These are phyloP conservation scores for Emergomyces orientalis DNA, from an alignment of 2,329 filamentous ascomycete genomes.

Conservation along the genomic window DNA sequence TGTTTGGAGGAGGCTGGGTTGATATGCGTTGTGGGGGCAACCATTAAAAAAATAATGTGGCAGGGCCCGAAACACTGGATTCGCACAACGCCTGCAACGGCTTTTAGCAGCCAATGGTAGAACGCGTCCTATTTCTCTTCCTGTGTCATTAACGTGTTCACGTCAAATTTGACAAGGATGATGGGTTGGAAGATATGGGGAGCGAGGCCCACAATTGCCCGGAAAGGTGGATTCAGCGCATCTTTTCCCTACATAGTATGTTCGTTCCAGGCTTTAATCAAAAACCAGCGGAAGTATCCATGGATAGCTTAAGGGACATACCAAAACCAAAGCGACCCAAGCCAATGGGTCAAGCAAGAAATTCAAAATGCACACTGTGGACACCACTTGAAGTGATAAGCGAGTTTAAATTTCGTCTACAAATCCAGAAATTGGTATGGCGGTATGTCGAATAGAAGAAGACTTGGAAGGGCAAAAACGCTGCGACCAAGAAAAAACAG, in stretches of 20 bases:
- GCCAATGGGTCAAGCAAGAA: too few species aligned
- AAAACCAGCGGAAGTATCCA: not conserved
- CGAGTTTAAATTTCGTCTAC: not conserved
- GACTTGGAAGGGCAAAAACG: not conserved
- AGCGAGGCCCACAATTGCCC: too few species aligned
- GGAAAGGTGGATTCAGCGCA: not conserved
- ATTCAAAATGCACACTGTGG: too few species aligned
- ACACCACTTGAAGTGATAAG: too few species aligned
- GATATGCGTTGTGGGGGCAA: conserved; percentile 8
- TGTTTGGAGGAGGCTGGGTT: conserved; percentile 6
- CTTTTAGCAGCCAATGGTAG: not conserved
- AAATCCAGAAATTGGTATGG: not conserved
- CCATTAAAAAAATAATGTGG: conserved; percentile 2
- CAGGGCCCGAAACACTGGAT: not conserved
- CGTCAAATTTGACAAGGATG: not conserved
- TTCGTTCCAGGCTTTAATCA: not conserved
- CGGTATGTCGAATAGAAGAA: not conserved
- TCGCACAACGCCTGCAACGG: not conserved
- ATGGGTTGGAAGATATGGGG: not conserved
- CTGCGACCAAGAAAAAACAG: not conserved
- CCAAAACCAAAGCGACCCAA: too few species aligned
- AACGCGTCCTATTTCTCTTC: not conserved
- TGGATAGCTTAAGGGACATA: too few species aligned
- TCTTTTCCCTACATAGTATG: not conserved
- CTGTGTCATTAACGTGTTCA: not conserved